Percentiles rank a stretch among this genome's conserved stretches.
These are phyloP conservation scores for Salix caprea DNA, from an alignment of 345 rosid genomes.

Conservation along the genomic window DNA sequence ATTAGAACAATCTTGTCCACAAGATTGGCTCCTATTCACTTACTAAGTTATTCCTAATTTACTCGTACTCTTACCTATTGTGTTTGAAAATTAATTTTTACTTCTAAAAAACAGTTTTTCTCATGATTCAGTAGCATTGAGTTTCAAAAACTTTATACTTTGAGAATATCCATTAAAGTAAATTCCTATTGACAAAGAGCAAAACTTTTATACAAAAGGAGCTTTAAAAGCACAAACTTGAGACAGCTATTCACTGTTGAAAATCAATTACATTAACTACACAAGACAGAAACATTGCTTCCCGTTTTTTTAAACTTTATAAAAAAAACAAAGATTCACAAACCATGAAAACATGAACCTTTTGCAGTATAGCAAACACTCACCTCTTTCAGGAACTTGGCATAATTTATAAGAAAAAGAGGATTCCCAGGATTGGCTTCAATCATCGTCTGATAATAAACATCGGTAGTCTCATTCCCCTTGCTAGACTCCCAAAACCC, in stretches of 20 bases:
- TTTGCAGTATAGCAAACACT: neutral
- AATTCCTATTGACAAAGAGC: neutral
- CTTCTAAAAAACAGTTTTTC: neutral
- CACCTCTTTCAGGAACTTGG: slow-evolving; percentile 86
- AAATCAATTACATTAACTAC: neutral
- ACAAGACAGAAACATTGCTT: neutral
- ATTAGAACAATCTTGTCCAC: neutral
- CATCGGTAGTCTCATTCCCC: slow-evolving; percentile 44
- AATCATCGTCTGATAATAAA: slow-evolving; percentile 69
- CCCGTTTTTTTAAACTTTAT: too few relatives aligned
- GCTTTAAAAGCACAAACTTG: neutral
- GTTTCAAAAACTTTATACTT: neutral
- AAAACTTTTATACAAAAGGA: neutral
- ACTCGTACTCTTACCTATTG: neutral
- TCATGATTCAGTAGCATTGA: neutral
- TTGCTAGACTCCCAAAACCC: slow-evolving; percentile 35
- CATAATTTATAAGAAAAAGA: slow-evolving; percentile 76
- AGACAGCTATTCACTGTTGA: neutral
- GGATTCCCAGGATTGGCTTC: slow-evolving; percentile 80
- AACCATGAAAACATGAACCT: neutral
- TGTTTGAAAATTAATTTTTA: neutral
- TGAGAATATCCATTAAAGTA: neutral
- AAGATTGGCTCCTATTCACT: neutral
- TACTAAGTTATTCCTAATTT: neutral
- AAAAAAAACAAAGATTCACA: neutral